Conservation (phyloP, 75 land plant genomes). For the Cupressus sempervirens region DNA sequence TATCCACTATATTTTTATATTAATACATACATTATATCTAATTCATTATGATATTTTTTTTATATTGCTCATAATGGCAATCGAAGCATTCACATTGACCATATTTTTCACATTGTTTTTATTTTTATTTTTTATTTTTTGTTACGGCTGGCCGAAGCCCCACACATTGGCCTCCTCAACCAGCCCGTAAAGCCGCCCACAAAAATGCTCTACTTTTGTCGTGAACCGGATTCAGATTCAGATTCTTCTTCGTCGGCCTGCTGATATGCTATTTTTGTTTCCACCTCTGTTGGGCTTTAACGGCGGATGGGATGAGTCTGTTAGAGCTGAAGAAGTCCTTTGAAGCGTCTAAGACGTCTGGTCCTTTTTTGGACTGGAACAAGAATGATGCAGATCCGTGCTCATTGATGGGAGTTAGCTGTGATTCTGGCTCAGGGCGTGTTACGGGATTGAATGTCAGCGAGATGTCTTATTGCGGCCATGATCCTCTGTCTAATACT, state of each 20-base stretch:
- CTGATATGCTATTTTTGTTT: neutral
- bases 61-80: no score
- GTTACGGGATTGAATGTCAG: constrained; percentile 34
- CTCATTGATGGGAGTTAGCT: constrained; percentile 50
- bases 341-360: constrained; percentile 18
- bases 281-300: neutral
- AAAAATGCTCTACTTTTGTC: neutral
- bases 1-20: no score
- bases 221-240: neutral
- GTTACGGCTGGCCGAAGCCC: no score
- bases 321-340: constrained; percentile 35
- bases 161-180: no score
- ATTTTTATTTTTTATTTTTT: no score
- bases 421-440: constrained; percentile 22
- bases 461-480: neutral
- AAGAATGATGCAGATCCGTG: constrained; percentile 24
- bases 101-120: no score
- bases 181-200: no score
- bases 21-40: no score
- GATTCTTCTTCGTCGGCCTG: neutral
- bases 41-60: no score
- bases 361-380: constrained; percentile 44
- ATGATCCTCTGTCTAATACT: neutral
- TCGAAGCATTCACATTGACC: no score
- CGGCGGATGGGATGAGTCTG: constrained; percentile 31